Base-by-base conservation (phyloP, 371 early-diverging fungal genomes). In the Lichtheimia hyalospora region DNA sequence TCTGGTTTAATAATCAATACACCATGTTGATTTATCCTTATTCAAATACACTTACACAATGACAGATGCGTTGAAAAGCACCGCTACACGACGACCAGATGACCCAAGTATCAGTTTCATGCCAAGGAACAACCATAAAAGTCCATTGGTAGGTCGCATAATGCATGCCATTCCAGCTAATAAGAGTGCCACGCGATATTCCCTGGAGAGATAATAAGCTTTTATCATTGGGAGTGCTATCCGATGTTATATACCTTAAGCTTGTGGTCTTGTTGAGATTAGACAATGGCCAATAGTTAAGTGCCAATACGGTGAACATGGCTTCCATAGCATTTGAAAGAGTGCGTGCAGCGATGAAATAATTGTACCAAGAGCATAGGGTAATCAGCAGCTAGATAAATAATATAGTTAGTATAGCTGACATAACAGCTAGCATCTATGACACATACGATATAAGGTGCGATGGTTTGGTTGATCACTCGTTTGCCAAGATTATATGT, bases 141-240 rank as follows among this genome's bases (percentile, higher is more conserved):
- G 68, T 8, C 82, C 93, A 60, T 88, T 91, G 3, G 97, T 95
- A 1, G 96, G 96, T 23, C 96, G 82, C 54, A 94, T 71, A 20
- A 95, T 70, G 64, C 94, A 94, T 0, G 91, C 85, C 15, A 89
- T 49, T 0, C 87, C 87, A 2, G 95, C 96, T 57, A 89, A 77
- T 1, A 66, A 46, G 14, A 96, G 72, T 0, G 91, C 70, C 0
- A 78, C 54, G 3, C 70, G 70, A 55, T 85, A 73, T 10, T 67
- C 46, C 18, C 82, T 75, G 21, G 1, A 62, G 23, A 52, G 46
- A 13, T 58, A 3, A 5, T 40, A 18, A 34, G 21, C 39, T 52
- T 27, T 34, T 41, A 3, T 40, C 16, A 18, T 14, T 52, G n/a
- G n/a, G 5, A 41, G 3, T 41, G 21, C 34, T 12, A 0, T 40